Conservation (phyloP, 805 yeast species). For the Lachancea nothofagi region DNA sequence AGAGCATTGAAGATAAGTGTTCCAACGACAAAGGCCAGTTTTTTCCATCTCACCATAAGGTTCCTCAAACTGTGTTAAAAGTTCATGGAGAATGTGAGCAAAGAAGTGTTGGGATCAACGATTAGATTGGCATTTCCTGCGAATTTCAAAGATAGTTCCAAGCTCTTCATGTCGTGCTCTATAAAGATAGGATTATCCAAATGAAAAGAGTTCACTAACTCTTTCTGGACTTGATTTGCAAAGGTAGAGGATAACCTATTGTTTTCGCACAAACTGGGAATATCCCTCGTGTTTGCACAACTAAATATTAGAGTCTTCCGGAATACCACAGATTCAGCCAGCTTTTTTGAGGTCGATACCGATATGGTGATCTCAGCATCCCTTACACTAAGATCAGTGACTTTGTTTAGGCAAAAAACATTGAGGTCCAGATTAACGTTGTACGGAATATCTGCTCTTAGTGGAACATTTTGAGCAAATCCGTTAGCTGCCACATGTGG, state of each 20-base stretch:
- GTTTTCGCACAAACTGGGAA: constrained; percentile 1
- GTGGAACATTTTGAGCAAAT: constrained; percentile 17
- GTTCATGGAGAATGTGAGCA: constrained; percentile 21
- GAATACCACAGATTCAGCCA: neutral
- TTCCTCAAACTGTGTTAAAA: constrained; percentile 29
- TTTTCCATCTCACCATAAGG: constrained; percentile 25
- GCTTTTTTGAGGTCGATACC: neutral
- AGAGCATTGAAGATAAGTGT: constrained; percentile 16
- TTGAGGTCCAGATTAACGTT: constrained; percentile 23
- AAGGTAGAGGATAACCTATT: constrained; percentile 1
- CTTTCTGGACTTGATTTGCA: constrained; percentile 7
- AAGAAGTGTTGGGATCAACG: constrained; percentile 19
- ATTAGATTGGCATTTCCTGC: constrained; percentile 12
- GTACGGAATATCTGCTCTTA: constrained; percentile 23
- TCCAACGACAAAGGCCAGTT: constrained; percentile 24
- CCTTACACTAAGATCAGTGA: constrained; percentile 2
- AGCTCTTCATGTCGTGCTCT: constrained; percentile 3
- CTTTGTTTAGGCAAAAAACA: constrained; percentile 20
- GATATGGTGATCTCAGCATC: constrained; percentile 3
- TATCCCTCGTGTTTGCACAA: constrained; percentile 9
- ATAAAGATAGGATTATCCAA: constrained; percentile 5
- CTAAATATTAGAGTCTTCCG: constrained; percentile 5
- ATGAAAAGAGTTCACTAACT: constrained; percentile 6
- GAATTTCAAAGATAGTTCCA: constrained; percentile 3
- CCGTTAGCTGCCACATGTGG: constrained; percentile 23